Conservation (phyloP, 2,329 filamentous ascomycete species). For the Ophiostoma sp. region DNA sequence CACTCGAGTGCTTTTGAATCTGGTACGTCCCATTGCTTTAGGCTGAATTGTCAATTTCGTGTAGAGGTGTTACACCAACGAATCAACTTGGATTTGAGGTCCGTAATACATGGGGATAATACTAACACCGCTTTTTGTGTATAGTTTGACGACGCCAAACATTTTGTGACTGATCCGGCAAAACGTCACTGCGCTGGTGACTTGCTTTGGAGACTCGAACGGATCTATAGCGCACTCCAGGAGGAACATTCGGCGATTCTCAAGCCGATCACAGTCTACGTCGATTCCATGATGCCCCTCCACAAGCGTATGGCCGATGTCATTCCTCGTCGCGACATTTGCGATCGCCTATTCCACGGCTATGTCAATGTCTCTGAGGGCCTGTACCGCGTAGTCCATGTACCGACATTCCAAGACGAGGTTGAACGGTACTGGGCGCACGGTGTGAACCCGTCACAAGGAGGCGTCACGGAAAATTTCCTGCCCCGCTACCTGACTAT, state of each 20-base stretch:
- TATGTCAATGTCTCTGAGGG: conserved; percentile 49
- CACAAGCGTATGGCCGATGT: conserved; percentile 55
- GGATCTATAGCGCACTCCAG: conserved; percentile 45
- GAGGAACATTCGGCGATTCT: conserved; percentile 44
- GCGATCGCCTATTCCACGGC: conserved; percentile 45
- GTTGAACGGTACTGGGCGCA: conserved; percentile 48
- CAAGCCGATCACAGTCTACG: conserved; percentile 50
- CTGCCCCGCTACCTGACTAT: conserved; percentile 50
- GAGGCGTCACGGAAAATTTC: conserved; percentile 35
- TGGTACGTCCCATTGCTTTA: conserved; percentile 37
- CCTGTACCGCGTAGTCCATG: conserved; percentile 49
- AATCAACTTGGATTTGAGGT: neutral
- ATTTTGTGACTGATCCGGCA: conserved; percentile 42
- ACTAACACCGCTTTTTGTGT: conserved; percentile 17
- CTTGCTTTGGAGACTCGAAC: conserved; percentile 42
- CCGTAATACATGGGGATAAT: neutral
- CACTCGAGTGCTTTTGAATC: conserved; percentile 48
- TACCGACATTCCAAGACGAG: conserved; percentile 47
- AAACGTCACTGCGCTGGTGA: conserved; percentile 40
- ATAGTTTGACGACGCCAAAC: conserved; percentile 50
- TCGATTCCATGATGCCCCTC: conserved; percentile 54
- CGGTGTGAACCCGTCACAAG: conserved; percentile 9
- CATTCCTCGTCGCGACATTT: conserved; percentile 44
- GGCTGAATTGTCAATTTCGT: neutral
- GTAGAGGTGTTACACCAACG: neutral